Conservation (phyloP, 116 monocot genomes). For the Cymodocea nodosa region DNA sequence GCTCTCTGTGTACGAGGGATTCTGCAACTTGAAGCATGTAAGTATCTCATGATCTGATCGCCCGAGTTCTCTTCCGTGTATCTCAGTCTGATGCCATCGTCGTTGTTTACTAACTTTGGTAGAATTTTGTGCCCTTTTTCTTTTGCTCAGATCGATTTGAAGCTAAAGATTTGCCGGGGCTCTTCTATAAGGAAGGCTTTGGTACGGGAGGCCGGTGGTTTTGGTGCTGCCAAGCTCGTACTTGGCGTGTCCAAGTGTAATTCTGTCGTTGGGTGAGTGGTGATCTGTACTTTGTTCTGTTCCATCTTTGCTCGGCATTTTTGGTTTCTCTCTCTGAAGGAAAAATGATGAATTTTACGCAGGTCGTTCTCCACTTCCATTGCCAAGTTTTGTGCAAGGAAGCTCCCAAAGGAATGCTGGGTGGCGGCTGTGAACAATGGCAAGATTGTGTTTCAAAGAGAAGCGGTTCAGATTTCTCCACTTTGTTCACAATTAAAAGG, state of each 20-base stretch:
- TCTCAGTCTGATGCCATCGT: not conserved
- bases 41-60: too few relatives aligned
- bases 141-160: constrained; percentile 36
- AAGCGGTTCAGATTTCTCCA: not conserved
- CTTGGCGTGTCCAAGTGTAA: constrained; percentile 36
- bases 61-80: not conserved
- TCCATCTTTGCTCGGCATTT: not conserved
- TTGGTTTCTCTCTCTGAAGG: not conserved
- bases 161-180: constrained; percentile 49
- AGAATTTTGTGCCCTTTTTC: not conserved
- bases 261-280: constrained; percentile 19
- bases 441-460: constrained; percentile 49
- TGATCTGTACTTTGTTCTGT: not conserved
- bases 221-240: constrained; percentile 30
- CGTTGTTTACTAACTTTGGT: not conserved
- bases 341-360: not conserved
- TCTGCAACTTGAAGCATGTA: constrained; percentile 70
- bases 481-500: not conserved
- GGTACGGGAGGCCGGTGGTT: constrained; percentile 26
- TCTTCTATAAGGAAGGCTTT: constrained; percentile 36
- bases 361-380: constrained; percentile 32
- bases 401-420: constrained; percentile 29
- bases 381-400: constrained; percentile 50
- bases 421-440: constrained; percentile 50
- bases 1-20: constrained; percentile 57